phyloP scores from a whole-genome alignment of 2,329 filamentous ascomycete genomes.

The Beauveria sp. region DNA sequence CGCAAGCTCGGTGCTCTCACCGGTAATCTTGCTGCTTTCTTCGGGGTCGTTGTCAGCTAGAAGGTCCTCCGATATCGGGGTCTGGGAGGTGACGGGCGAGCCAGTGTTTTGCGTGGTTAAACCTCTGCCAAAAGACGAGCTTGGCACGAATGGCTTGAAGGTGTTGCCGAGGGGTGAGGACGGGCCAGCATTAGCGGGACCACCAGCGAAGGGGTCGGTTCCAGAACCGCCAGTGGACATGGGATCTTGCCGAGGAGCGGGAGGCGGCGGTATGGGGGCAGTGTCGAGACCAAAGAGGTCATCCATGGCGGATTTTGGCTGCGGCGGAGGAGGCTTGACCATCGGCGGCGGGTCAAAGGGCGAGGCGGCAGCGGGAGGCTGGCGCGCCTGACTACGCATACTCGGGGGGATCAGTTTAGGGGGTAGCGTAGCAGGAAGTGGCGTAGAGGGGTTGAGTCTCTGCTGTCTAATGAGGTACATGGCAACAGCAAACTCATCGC shows the following conservation, averaged over 20 bases:
- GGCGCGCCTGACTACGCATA: constrained; percentile 59
- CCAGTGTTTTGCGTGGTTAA: constrained; percentile 73
- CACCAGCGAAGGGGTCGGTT: constrained; percentile 56
- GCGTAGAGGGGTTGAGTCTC: constrained; percentile 55
- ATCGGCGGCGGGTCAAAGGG: constrained; percentile 43
- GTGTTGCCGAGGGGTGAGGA: constrained; percentile 39
- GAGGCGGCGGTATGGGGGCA: constrained; percentile 36
- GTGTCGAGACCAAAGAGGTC: constrained; percentile 88
- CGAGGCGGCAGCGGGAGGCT: constrained; percentile 26
- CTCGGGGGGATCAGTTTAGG: constrained; percentile 77
- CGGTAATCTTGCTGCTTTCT: constrained; percentile 77
- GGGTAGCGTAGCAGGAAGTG: constrained; percentile 70
- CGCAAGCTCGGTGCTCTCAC: constrained; percentile 84
- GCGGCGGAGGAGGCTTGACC: constrained; percentile 29
- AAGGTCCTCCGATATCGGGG: constrained; percentile 66
- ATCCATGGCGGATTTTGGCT: constrained; percentile 75
- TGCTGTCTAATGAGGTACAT: constrained; percentile 96
- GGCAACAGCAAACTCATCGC: constrained; percentile 91
- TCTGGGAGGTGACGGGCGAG: constrained; percentile 37
- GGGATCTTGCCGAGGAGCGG: constrained; percentile 50
- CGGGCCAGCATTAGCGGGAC: constrained; percentile 47
- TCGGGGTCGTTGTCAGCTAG: constrained; percentile 87
- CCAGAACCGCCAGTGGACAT: constrained; percentile 70
- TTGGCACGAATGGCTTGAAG: constrained; percentile 89
- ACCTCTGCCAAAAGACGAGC: constrained; percentile 83